Evolutionary conservation across 2,329 filamentous ascomycete genomes (phyloP).

Genomic region (Phaeosphaeriaceae sp.): DNA sequence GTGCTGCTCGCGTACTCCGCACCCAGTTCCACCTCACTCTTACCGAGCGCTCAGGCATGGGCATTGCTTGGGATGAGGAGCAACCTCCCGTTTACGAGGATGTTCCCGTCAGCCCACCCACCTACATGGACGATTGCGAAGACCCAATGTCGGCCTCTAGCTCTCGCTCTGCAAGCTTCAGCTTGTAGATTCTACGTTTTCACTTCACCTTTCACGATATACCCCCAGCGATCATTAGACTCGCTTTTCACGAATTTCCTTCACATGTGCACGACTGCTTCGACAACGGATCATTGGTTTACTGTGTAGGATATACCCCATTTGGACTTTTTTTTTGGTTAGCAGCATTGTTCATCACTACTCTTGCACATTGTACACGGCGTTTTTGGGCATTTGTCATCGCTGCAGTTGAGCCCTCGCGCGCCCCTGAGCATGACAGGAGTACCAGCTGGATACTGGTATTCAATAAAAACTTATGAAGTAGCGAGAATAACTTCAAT

Average conservation of each 20-base stretch:
- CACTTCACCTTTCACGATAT: conserved; percentile 9
- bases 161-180: conserved; percentile 35
- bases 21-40: conserved; percentile 88
- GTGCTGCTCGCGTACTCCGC: conserved; percentile 85
- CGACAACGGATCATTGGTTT: conserved; percentile 21
- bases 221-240: conserved; percentile 1
- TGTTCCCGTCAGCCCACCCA: conserved; percentile 83
- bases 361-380: conserved; percentile 1
- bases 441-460: neutral
- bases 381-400: neutral
- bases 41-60: conserved; percentile 83
- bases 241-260: conserved; percentile 27
- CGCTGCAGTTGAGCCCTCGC: neutral
- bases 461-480: neutral
- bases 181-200: conserved; percentile 17
- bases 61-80: conserved; percentile 97
- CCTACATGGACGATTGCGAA: conserved; percentile 48
- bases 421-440: neutral
- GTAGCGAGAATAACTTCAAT: neutral
- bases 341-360: conserved; percentile 9
- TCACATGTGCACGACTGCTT: conserved; percentile 22
- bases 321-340: conserved; percentile 7
- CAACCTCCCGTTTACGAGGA: conserved; percentile 93
- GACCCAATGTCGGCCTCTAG: conserved; percentile 24
- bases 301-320: conserved; percentile 39